Conservation (phyloP, 1,284 basidiomycete species). For the Xanthoconium separans region DNA sequence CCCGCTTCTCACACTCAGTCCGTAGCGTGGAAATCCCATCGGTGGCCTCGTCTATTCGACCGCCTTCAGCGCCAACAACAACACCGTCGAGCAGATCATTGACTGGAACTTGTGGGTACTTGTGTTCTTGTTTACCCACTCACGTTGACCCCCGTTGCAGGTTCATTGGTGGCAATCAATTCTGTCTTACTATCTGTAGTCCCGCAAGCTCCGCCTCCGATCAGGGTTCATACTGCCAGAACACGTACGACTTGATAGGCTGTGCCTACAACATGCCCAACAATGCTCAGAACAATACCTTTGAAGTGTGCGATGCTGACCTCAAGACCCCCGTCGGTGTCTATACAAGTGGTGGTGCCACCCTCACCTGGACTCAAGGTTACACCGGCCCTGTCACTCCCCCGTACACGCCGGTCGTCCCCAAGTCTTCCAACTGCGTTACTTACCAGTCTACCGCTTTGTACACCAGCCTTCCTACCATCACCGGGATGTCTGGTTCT, state of each 20-base stretch:
- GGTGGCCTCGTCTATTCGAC: constrained; percentile 65
- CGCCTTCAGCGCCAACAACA: constrained; percentile 44
- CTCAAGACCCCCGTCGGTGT: constrained; percentile 37
- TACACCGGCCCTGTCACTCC: constrained; percentile 33
- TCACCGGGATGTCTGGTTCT: constrained; percentile 12
- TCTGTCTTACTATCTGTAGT: constrained; percentile 61
- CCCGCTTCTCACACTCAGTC: background rate
- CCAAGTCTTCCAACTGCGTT: constrained; percentile 63
- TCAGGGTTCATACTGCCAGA: constrained; percentile 51
- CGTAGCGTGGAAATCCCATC: constrained; percentile 59
- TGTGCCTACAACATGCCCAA: constrained; percentile 70
- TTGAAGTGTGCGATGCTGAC: constrained; percentile 63
- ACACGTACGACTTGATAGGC: constrained; percentile 64
- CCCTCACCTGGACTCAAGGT: constrained; percentile 27
- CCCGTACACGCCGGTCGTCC: constrained; percentile 61
- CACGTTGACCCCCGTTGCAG: constrained; percentile 28
- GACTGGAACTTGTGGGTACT: constrained; percentile 55
- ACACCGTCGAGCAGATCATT: constrained; percentile 44
- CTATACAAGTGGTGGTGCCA: constrained; percentile 22
- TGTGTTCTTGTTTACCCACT: background rate
- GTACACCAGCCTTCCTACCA: constrained; percentile 32
- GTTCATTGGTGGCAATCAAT: constrained; percentile 57
- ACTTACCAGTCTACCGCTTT: constrained; percentile 53
- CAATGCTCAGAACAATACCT: constrained; percentile 51
- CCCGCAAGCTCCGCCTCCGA: constrained; percentile 45